phyloP scores from a whole-genome alignment of 441 rosid genomes.

The Populus hybrid region DNA sequence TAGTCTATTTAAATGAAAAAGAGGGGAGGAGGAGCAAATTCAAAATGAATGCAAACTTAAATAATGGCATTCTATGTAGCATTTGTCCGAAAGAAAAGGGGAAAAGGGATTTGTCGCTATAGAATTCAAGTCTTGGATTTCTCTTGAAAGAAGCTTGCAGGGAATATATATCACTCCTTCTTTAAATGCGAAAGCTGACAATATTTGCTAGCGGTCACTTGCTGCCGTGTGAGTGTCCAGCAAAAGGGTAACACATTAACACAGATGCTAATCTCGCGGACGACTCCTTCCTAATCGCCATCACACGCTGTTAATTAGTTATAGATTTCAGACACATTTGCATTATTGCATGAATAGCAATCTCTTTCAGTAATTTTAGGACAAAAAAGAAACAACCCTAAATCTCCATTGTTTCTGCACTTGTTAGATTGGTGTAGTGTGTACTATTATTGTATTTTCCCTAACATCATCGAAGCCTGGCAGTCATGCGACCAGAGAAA shows the following conservation, averaged over 20 bases:
- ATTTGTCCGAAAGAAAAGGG: slow-evolving; percentile 5
- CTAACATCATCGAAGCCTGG: slow-evolving; percentile 4
- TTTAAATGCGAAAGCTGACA: slow-evolving; percentile 33
- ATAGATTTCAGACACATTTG: background rate
- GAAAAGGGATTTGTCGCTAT: slow-evolving; percentile 11
- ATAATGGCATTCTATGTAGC: background rate
- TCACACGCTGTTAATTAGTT: background rate
- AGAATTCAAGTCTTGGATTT: background rate
- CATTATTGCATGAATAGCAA: background rate
- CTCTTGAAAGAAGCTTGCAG: slow-evolving; percentile 10
- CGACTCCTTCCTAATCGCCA: background rate
- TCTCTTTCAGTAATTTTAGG: background rate
- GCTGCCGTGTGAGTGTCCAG: slow-evolving; percentile 25
- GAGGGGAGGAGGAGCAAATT: too few species aligned
- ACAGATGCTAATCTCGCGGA: slow-evolving; percentile 13
- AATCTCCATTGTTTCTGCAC: background rate
- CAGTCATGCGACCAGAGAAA: background rate
- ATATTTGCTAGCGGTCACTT: slow-evolving; percentile 3
- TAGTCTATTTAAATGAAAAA: too few species aligned
- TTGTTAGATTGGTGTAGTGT: background rate
- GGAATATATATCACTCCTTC: slow-evolving; percentile 36
- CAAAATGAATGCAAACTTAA: background rate
- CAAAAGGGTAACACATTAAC: slow-evolving; percentile 19
- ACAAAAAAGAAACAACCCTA: background rate
- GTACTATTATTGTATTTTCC: background rate